These are phyloP conservation scores for Ceratobasidium sp. DNA, from an alignment of 1,284 basidiomycete genomes.

Conservation along the genomic window DNA sequence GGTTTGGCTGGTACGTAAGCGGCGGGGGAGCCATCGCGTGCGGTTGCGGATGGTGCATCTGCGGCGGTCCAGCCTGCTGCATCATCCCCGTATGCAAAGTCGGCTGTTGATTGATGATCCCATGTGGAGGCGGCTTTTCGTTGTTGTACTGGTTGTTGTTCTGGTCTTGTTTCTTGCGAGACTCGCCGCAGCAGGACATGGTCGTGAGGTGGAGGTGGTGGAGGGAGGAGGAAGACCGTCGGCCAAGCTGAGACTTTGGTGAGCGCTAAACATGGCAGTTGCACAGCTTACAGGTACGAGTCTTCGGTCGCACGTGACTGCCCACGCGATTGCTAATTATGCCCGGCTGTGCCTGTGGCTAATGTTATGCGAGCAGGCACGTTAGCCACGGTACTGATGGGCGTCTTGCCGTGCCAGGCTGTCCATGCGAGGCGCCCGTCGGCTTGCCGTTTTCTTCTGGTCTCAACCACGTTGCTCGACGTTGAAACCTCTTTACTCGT, in stretches of 20 bases:
- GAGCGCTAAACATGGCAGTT: constrained; percentile 26
- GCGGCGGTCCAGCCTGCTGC: neutral
- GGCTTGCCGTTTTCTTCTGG: too few species aligned
- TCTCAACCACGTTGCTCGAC: too few species aligned
- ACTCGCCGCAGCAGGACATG: constrained; percentile 46
- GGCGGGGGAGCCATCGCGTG: constrained; percentile 3
- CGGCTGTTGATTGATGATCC: constrained; percentile 33
- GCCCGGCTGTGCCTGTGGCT: neutral
- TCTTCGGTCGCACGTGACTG: neutral
- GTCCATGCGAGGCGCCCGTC: too few species aligned
- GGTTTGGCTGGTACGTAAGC: constrained; percentile 16
- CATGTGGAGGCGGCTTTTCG: neutral
- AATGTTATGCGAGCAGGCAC: too few species aligned
- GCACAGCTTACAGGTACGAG: neutral
- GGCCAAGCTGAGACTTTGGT: neutral
- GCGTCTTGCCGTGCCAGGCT: too few species aligned
- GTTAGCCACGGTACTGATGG: too few species aligned
- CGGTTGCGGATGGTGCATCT: constrained; percentile 37
- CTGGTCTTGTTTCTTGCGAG: constrained; percentile 43
- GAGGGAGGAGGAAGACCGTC: neutral
- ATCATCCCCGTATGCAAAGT: constrained; percentile 20
- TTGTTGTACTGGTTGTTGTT: constrained; percentile 21
- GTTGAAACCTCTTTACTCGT: too few species aligned
- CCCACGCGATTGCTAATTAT: too few species aligned
- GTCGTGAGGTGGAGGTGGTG: neutral